Percentiles rank a stretch among this genome's conserved stretches.
Conservation (phyloP, 768 basidiomycete genomes). For the Auriculariales sp. region DNA sequence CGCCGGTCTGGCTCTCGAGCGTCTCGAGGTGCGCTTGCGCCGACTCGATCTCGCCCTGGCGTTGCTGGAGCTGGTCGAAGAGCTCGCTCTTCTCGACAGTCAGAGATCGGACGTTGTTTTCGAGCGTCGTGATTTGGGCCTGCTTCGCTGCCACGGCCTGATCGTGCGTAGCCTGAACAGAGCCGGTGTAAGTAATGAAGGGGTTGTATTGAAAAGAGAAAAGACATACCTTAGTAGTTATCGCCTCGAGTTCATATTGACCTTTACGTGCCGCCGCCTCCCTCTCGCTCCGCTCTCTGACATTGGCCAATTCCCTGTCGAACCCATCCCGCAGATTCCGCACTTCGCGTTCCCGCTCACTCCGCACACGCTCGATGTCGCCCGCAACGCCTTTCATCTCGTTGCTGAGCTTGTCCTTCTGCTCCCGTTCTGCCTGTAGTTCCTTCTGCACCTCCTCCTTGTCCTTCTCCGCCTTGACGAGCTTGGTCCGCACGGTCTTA, state of each 20-base stretch:
- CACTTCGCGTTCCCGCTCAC: conserved; percentile 48
- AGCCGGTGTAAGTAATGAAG: not conserved
- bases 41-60: conserved; percentile 84
- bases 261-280: conserved; percentile 50
- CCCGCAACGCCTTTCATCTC: conserved; percentile 37
- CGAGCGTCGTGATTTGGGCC: conserved; percentile 52
- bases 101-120: conserved; percentile 52
- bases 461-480: conserved; percentile 94
- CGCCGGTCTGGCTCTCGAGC: conserved; percentile 63
- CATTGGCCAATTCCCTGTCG: conserved; percentile 48
- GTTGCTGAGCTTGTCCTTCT: conserved; percentile 37
- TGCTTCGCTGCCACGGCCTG: conserved; percentile 51
- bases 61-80: conserved; percentile 76
- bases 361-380: conserved; percentile 46
- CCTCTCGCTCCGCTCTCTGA: conserved; percentile 59
- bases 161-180: conserved; percentile 44
- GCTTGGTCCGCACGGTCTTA: conserved; percentile 90
- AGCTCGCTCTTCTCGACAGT: conserved; percentile 61
- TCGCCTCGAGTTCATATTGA: conserved; percentile 65
- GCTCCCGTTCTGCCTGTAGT: conserved; percentile 37
- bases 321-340: conserved; percentile 48
- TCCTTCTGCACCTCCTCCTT: conserved; percentile 66
- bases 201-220: not conserved
- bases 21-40: conserved; percentile 61
- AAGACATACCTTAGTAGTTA: conserved; percentile 50